Evolutionary conservation across 768 basidiomycete genomes (phyloP).

Genomic region (Chalciporus chontae): DNA sequence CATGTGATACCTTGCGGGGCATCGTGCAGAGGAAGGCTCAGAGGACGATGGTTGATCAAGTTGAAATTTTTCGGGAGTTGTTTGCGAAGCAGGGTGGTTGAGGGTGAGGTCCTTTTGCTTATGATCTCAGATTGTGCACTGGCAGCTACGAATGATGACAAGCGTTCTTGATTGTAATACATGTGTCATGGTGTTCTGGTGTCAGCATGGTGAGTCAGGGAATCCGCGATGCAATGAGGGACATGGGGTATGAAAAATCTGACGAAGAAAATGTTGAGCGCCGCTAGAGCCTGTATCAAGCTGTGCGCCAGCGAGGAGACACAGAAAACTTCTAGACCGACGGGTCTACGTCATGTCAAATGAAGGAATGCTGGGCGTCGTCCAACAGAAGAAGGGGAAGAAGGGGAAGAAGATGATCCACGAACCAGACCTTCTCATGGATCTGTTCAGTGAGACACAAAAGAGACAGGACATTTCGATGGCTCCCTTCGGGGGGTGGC

Average conservation of each 20-base stretch:
- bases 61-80: constrained; percentile 4
- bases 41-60: constrained; percentile 12
- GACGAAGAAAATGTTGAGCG: not conserved
- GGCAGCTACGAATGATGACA: not conserved
- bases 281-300: not conserved
- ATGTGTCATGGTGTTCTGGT: not conserved
- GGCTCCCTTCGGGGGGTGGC: not conserved
- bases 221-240: constrained; percentile 1
- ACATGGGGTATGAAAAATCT: not conserved
- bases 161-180: not conserved
- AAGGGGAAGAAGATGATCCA: not conserved
- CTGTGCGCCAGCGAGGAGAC: not conserved
- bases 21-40: constrained; percentile 4
- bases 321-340: not conserved
- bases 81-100: not conserved
- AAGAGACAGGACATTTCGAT: not conserved
- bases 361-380: not conserved
- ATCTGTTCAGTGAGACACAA: not conserved
- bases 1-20: constrained; percentile 10
- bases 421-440: not conserved
- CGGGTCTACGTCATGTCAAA: not conserved
- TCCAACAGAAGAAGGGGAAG: not conserved
- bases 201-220: not conserved
- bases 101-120: not conserved
- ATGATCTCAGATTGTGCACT: not conserved